Conservation (phyloP, 441 rosid species). For the Kokia cookei region DNA sequence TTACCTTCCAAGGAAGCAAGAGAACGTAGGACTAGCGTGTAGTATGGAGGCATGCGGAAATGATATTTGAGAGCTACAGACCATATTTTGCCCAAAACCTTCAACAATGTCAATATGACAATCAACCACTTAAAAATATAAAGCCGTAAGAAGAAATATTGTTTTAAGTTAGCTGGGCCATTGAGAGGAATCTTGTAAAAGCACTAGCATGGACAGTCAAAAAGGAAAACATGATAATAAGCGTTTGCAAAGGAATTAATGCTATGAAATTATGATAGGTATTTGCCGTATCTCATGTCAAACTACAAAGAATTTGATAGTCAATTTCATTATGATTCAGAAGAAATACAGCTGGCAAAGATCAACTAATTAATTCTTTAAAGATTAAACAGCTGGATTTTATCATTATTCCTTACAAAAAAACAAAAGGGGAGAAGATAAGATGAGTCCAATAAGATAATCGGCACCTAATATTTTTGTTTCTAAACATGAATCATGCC, state of each 20-base stretch:
- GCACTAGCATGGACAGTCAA: slow-evolving; percentile 32
- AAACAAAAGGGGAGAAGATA: neutral
- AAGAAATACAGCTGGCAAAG: neutral
- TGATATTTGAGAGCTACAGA: slow-evolving; percentile 86
- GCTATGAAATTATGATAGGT: neutral
- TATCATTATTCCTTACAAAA: neutral
- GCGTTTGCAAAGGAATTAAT: slow-evolving; percentile 1
- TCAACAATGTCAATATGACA: slow-evolving; percentile 12
- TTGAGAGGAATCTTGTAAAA: slow-evolving; percentile 1
- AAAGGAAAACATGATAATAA: neutral
- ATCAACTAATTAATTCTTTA: neutral
- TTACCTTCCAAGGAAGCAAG: slow-evolving; percentile 96
- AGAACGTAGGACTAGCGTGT: slow-evolving; percentile 89
- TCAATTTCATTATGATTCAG: neutral
- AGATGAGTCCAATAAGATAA: slow-evolving; percentile 1
- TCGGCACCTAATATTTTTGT: neutral
- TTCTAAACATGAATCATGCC: slow-evolving; percentile 1
- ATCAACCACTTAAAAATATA: slow-evolving; percentile 16
- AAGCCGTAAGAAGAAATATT: neutral
- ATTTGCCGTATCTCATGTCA: neutral
- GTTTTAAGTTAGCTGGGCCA: neutral
- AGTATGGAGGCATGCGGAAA: slow-evolving; percentile 96
- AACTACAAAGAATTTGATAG: neutral
- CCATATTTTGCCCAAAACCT: slow-evolving; percentile 90
- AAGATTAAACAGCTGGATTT: neutral